Base-by-base conservation (phyloP, 164 flowering plant species). In the Warburgia ugandensis region DNA sequence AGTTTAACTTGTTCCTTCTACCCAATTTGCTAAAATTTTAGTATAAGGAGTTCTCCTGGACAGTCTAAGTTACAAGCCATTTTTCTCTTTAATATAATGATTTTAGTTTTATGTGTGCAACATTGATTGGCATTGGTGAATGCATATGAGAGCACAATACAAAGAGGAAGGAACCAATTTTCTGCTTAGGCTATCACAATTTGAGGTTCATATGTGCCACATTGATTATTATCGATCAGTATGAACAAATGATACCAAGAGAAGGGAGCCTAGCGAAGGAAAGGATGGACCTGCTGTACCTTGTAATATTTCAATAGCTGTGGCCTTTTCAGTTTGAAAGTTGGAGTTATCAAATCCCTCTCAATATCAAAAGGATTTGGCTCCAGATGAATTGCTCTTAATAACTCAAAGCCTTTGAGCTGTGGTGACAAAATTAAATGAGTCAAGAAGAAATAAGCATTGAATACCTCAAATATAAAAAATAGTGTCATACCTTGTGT, bases 351-450 rank as follows among this genome's bases (percentile, higher is more conserved):
- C 53, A 94, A 60, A 54, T 86, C 96, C 55, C 94, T 75, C 56
- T 81, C 95, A 28, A 89, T 69, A 70, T 89, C 94, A 45, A 94
- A 89, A 14, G 86, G 88, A 59, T 49, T 65, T n/a, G 97, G 86
- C 46, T 94, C 97, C 66, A 94, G 67, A 66, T 79, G 72, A 54
- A 94, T 66, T 29, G 86, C 95, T 74, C 64, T 83, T 28, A 94
- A 44, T 85, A 80, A 71, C 71, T 89, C 99, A 59, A 86, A 94
- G 30, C 97, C 97, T 68, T 80, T 74, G 55, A 94, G 86, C 97
- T 94, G 90, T 26, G 21, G 11, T 13, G 6, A 16, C 13, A 31
- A 49, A 31, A 7, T 47, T 26, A 10, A 4, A 47, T 77, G 42
- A 71, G 70, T 51, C 42, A 36, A 29, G 45, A 45, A 50, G 25